These are phyloP conservation scores for Collariella sp. DNA, from an alignment of 495 filamentous ascomycete genomes.

Conservation along the genomic window DNA sequence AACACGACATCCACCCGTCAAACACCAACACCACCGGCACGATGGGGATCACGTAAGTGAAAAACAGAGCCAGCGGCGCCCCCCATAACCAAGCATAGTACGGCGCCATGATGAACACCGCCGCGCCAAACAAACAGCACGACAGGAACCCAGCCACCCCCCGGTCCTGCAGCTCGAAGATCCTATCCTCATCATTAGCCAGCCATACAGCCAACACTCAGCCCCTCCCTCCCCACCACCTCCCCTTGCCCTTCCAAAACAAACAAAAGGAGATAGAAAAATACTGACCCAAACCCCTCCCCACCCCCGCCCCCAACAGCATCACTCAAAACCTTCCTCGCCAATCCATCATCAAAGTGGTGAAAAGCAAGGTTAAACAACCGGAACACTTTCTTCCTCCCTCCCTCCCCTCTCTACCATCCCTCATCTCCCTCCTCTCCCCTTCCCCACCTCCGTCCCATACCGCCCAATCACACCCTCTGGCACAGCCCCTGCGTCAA, in stretches of 20 bases:
- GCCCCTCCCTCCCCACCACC: too few species aligned
- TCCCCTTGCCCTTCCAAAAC: neutral
- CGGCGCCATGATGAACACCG: slow-evolving; percentile 46
- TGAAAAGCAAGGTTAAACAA: slow-evolving; percentile 70
- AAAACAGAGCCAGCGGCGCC: slow-evolving; percentile 49
- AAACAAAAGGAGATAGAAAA: neutral
- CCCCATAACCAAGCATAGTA: slow-evolving; percentile 49
- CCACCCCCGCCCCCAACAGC: slow-evolving; percentile 46
- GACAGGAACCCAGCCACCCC: slow-evolving; percentile 44
- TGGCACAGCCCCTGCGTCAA: slow-evolving; percentile 54
- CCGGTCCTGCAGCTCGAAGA: slow-evolving; percentile 66
- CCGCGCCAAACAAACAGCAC: slow-evolving; percentile 46
- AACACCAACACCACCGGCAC: slow-evolving; percentile 56
- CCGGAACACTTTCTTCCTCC: slow-evolving; percentile 46
- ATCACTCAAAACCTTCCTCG: slow-evolving; percentile 49
- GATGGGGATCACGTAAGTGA: slow-evolving; percentile 55
- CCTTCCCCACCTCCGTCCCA: neutral
- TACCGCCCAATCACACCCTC: slow-evolving; percentile 31
- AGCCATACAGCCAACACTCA: too few species aligned
- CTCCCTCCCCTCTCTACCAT: slow-evolving; percentile 24
- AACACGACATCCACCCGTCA: slow-evolving; percentile 56
- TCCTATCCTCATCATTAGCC: slow-evolving; percentile 30
- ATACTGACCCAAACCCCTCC: slow-evolving; percentile 52
- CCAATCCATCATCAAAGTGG: slow-evolving; percentile 60
- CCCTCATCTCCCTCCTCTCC: slow-evolving; percentile 22